Conservation (phyloP, 139 green algal genomes). For the Chlorella sp. region DNA sequence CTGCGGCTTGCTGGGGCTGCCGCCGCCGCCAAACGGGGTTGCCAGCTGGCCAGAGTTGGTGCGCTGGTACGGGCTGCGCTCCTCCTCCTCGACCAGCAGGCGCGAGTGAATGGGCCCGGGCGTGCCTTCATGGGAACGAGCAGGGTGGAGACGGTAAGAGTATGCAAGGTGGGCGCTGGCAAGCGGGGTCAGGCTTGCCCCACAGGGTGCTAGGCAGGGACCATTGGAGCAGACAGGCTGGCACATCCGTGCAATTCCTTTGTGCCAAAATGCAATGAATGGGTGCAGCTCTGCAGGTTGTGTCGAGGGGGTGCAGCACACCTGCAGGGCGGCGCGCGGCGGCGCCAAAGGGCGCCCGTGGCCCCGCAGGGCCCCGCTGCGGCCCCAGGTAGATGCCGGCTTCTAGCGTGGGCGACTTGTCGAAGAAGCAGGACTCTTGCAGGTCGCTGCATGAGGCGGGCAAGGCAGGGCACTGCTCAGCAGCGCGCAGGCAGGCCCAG, state of each 20-base stretch:
- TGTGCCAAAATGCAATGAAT: background rate
- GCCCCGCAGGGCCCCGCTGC: constrained; percentile 20
- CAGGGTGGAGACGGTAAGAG: background rate
- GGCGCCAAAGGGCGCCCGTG: constrained; percentile 1
- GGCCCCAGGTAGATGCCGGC: constrained; percentile 37
- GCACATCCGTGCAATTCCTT: background rate
- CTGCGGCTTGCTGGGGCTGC: constrained; percentile 6
- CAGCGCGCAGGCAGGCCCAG: background rate
- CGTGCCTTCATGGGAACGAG: background rate
- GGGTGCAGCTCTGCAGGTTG: background rate
- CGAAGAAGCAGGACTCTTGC: constrained; percentile 43
- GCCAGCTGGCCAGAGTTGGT: background rate
- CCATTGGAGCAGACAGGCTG: background rate
- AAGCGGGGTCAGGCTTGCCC: background rate
- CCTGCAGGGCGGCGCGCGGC: constrained; percentile 25
- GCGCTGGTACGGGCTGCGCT: constrained; percentile 8
- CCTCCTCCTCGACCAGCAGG: constrained; percentile 48
- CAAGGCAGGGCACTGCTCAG: background rate
- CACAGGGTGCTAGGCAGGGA: background rate
- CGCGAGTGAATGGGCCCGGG: constrained; percentile 40
- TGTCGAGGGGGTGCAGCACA: background rate
- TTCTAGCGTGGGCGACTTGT: constrained; percentile 25
- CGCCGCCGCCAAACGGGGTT: background rate
- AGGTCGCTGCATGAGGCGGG: constrained; percentile 21
- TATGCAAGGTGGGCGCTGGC: background rate